Conservation (phyloP, 108 stramenopile genomes). For the Nannochloropsis granulata region DNA sequence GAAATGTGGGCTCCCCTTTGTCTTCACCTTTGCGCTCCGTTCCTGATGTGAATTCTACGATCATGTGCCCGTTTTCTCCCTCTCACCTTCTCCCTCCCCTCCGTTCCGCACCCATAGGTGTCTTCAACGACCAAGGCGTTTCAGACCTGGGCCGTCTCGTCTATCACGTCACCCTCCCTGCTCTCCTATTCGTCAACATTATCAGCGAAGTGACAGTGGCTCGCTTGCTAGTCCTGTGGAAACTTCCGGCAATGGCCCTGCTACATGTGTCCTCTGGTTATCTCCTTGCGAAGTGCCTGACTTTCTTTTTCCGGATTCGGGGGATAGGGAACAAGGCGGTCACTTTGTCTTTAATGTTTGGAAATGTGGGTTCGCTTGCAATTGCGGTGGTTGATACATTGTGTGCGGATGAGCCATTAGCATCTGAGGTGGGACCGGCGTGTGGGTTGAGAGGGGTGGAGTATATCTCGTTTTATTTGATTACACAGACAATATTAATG, state of each 20-base stretch:
- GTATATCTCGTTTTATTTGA: background rate
- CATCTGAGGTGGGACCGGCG: background rate
- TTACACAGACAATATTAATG: background rate
- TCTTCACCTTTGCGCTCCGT: no score
- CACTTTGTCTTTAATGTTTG: background rate
- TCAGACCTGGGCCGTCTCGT: background rate
- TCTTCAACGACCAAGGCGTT: background rate
- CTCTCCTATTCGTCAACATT: background rate
- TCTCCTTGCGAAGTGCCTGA: background rate
- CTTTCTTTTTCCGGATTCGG: background rate
- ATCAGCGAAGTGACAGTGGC: background rate
- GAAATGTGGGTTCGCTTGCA: background rate
- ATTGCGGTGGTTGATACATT: background rate
- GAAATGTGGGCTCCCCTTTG: no score
- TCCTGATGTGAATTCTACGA: no score
- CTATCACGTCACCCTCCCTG: background rate
- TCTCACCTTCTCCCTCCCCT: background rate
- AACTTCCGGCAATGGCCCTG: background rate
- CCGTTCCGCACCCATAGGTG: background rate
- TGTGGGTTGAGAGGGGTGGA: background rate
- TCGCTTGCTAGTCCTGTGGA: background rate
- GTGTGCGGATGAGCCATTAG: background rate
- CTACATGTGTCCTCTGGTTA: background rate
- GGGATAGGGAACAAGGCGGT: background rate
- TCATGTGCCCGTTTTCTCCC: background rate